Base-by-base conservation (phyloP, 129 eudicot genomes). In the Pulicaria dysenterica region DNA sequence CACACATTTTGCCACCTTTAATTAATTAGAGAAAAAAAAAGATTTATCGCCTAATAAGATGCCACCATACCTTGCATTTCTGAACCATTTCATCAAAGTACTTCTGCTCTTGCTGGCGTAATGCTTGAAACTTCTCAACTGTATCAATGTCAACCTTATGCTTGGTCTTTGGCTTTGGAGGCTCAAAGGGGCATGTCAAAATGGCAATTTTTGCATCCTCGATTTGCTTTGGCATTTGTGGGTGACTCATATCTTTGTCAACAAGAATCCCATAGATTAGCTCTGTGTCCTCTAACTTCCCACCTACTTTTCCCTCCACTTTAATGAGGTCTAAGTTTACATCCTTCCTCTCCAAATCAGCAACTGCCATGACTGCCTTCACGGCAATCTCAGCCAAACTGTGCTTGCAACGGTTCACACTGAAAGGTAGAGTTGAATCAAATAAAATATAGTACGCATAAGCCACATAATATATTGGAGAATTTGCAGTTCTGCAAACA, bases 81-180 rank as follows among this genome's bases (percentile, higher is more conserved):
- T 90, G 90, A 85, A 95, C 99, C 99, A 95, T 95, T 44, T 95
- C 97, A 83, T 95, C 99, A 49, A 95, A 95, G 81, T 95, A 95
- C 79, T 95, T 84, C 80, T 86, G 93, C 78, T 95, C 99, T 69
- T 95, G 99, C 63, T 82, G 80, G 54, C 99, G 91, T 73, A 95
- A 72, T 8, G 94, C 86, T 73, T 95, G 96, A 47, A 95, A 95
- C 78, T 95, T 95, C 45, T 95, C 99, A 65, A 95, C 99, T 0
- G 96, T 84, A 62, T 95, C 99, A 75, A 95, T 95, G 85, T 95
- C 99, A 81, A 95, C 99, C 99, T 95, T 95, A 95, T 95, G 97
- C 63, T 95, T 95, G 76, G 99, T 95, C 83, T 95, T 95, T 54
- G 99, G 99, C 87, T 95, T 95, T 7, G 99, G 99, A 49, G 99